phyloP scores from a whole-genome alignment of 169 alveolate genomes.

The Plasmodium vivax region DNA sequence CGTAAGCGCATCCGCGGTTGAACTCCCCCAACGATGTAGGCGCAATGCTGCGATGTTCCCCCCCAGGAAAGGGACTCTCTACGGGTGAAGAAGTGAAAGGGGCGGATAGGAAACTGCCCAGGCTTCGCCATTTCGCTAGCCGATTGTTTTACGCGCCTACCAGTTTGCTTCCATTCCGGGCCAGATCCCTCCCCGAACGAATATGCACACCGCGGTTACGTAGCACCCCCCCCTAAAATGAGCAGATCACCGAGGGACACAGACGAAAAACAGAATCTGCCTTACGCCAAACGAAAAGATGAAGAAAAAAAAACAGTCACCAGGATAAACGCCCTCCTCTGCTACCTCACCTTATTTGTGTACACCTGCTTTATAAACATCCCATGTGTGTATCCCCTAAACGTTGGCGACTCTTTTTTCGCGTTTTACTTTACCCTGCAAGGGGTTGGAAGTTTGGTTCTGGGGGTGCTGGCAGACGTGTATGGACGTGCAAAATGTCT shows the following conservation, averaged over 20 bases:
- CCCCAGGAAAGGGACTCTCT: not conserved
- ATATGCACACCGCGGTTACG: not conserved
- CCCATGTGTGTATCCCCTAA: constrained; percentile 17
- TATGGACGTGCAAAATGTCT: constrained; percentile 37
- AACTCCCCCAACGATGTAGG: not conserved
- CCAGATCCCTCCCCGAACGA: too few relatives aligned
- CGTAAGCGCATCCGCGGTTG: too few relatives aligned
- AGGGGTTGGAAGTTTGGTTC: constrained; percentile 25
- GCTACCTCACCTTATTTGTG: constrained; percentile 11
- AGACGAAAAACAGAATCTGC: not conserved
- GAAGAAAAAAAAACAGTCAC: not conserved
- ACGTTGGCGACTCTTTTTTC: not conserved
- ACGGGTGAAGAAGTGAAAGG: not conserved
- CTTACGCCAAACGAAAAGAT: not conserved
- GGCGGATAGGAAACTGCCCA: not conserved
- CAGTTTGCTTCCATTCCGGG: too few relatives aligned
- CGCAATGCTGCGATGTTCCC: not conserved
- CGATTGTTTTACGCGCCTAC: too few relatives aligned
- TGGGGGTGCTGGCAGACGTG: constrained; percentile 28
- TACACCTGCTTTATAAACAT: constrained; percentile 23
- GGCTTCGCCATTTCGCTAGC: not conserved
- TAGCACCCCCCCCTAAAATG: not conserved
- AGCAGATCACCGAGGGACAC: not conserved
- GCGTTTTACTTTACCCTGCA: constrained; percentile 1
- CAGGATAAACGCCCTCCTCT: not conserved